Percentiles rank a stretch among this genome's conserved stretches.
Evolutionary conservation across 2,329 filamentous ascomycete species (phyloP).

Genomic region (Pseudogymnoascus sp.): DNA sequence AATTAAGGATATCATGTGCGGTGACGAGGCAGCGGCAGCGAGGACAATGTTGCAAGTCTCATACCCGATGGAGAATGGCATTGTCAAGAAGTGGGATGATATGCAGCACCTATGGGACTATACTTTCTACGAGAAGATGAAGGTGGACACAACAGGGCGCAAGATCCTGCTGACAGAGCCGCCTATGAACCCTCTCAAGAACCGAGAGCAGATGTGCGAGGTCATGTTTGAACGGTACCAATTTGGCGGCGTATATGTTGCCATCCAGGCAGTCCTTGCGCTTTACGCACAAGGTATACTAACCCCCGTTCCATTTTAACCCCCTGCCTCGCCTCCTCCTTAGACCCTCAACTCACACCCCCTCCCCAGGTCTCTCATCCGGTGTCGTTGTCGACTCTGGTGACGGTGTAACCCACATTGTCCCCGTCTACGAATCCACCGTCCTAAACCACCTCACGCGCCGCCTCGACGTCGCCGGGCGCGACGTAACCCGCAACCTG

Average conservation of each 20-base stretch:
- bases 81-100: conserved; percentile 99
- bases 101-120: conserved; percentile 99
- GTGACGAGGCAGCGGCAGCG: conserved; percentile 91
- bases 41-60: conserved; percentile 97
- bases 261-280: conserved; percentile 92
- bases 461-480: conserved; percentile 87
- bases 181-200: conserved; percentile 94
- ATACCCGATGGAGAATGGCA: conserved; percentile 99
- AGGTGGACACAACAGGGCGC: conserved; percentile 78
- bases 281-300: conserved; percentile 83
- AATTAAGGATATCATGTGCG: conserved; percentile 99
- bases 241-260: conserved; percentile 95
- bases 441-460: conserved; percentile 95
- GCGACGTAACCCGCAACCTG: conserved; percentile 96
- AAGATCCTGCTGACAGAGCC: conserved; percentile 98
- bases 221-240: conserved; percentile 98
- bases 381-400: conserved; percentile 99
- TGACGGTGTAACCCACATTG: conserved; percentile 96
- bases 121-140: conserved; percentile 96
- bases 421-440: conserved; percentile 96
- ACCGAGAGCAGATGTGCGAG: conserved; percentile 95
- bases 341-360: background rate
- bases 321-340: background rate
- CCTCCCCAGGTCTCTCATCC: conserved; percentile 60
- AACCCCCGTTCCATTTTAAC: background rate